A percentile compares a stretch with the other conserved stretches of the same genome.
phyloP scores from a whole-genome alignment of 495 filamentous ascomycete species.

The Aspergillus campestris region DNA sequence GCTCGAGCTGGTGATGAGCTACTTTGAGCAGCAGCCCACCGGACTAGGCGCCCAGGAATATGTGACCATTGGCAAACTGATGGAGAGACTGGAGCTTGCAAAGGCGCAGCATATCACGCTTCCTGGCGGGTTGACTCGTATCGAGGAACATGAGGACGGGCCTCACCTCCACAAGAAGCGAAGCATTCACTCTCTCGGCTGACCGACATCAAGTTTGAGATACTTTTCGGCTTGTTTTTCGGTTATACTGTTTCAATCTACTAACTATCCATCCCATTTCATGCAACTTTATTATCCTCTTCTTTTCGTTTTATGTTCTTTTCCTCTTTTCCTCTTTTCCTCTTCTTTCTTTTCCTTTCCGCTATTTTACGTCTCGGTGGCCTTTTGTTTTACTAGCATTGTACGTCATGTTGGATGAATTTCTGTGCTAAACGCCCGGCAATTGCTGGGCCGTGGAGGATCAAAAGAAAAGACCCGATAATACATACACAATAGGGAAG shows the following conservation, averaged over 20 bases:
- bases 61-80: conserved; percentile 71
- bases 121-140: conserved; percentile 60
- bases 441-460: too few relatives aligned
- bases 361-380: neutral
- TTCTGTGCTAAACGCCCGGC: too few relatives aligned
- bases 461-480: too few relatives aligned
- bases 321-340: neutral
- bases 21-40: conserved; percentile 66
- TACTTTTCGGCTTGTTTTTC: too few relatives aligned
- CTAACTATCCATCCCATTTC: neutral
- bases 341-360: neutral
- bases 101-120: conserved; percentile 47
- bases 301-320: too few relatives aligned
- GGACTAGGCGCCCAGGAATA: conserved; percentile 73
- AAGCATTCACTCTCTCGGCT: conserved; percentile 44
- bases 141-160: conserved; percentile 43
- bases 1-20: conserved; percentile 76
- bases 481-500: too few relatives aligned
- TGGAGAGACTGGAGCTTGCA: conserved; percentile 75
- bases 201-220: neutral
- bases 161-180: conserved; percentile 39
- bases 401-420: neutral
- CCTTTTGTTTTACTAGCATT: too few relatives aligned
- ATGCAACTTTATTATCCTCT: neutral
- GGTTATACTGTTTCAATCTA: too few relatives aligned